phyloP scores from a whole-genome alignment of 176 grass and related monocot species.

The Zea luxurians region DNA sequence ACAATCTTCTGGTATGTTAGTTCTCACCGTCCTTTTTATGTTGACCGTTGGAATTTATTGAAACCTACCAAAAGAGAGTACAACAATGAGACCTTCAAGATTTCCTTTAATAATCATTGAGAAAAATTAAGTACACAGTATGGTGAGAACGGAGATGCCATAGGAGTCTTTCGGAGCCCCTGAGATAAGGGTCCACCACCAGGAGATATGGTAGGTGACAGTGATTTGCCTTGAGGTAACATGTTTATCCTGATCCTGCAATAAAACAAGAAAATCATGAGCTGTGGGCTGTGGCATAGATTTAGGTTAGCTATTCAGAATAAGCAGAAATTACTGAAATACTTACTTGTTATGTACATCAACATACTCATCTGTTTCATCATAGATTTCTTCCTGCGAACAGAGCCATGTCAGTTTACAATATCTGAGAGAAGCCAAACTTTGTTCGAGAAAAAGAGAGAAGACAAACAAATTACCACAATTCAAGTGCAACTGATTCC shows the following conservation, averaged over 20 bases:
- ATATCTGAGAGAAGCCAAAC: constrained; percentile 14
- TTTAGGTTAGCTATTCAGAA: constrained; percentile 21
- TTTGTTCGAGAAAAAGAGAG: not conserved
- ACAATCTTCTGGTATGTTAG: constrained; percentile 19
- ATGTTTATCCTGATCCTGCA: constrained; percentile 97
- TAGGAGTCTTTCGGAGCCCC: constrained; percentile 52
- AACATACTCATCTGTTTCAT: constrained; percentile 97
- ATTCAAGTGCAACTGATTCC: not conserved
- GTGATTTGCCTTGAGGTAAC: constrained; percentile 73
- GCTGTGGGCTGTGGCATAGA: not conserved
- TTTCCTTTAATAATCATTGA: not conserved
- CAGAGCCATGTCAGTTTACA: constrained; percentile 15
- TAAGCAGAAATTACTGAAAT: not conserved
- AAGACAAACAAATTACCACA: not conserved
- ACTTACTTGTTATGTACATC: constrained; percentile 99
- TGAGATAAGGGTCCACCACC: constrained; percentile 45
- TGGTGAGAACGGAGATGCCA: constrained; percentile 66
- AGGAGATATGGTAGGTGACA: constrained; percentile 60
- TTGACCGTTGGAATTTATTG: constrained; percentile 60
- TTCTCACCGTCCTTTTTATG: constrained; percentile 53
- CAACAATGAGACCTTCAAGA: constrained; percentile 5
- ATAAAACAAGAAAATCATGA: constrained; percentile 39
- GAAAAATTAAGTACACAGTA: constrained; percentile 6
- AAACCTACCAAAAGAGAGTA: constrained; percentile 42
- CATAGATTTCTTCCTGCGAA: constrained; percentile 88